These are phyloP conservation scores for Hydnum rufescens DNA, from an alignment of 768 basidiomycete genomes.

Conservation along the genomic window DNA sequence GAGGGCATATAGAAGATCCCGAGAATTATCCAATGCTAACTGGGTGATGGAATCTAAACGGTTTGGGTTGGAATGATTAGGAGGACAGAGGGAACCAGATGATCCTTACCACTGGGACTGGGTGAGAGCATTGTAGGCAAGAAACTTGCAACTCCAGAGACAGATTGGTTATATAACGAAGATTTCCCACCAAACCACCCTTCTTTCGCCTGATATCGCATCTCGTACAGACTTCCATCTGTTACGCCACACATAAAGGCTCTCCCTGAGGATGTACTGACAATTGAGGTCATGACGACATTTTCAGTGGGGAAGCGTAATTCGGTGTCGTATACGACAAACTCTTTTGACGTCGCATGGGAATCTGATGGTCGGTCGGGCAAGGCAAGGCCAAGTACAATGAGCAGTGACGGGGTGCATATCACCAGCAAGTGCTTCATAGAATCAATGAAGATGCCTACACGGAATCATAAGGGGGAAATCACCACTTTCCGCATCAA, in stretches of 20 bases:
- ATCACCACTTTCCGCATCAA: not conserved
- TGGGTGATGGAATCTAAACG: constrained; percentile 48
- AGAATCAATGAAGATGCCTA: constrained; percentile 72
- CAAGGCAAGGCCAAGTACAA: constrained; percentile 36
- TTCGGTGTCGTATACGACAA: constrained; percentile 82
- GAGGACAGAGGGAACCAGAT: constrained; percentile 1
- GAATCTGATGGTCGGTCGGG: constrained; percentile 23
- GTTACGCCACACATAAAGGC: constrained; percentile 79
- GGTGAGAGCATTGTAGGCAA: constrained; percentile 53
- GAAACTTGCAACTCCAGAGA: constrained; percentile 56
- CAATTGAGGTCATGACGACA: constrained; percentile 68
- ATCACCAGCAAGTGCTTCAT: constrained; percentile 78
- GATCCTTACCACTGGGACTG: constrained; percentile 39
- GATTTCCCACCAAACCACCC: constrained; percentile 84
- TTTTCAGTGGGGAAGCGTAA: constrained; percentile 51
- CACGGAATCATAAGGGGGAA: not conserved
- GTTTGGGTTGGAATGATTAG: not conserved
- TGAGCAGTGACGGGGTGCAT: constrained; percentile 69
- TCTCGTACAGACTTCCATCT: constrained; percentile 79
- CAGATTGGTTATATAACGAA: constrained; percentile 71
- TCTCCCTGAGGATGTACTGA: constrained; percentile 59
- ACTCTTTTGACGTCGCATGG: constrained; percentile 38
- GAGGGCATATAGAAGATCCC: constrained; percentile 64
- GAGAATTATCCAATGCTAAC: constrained; percentile 42
- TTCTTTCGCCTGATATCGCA: constrained; percentile 78